Base-by-base conservation (phyloP, 495 filamentous ascomycete genomes). In the Cairneyella variabilis region DNA sequence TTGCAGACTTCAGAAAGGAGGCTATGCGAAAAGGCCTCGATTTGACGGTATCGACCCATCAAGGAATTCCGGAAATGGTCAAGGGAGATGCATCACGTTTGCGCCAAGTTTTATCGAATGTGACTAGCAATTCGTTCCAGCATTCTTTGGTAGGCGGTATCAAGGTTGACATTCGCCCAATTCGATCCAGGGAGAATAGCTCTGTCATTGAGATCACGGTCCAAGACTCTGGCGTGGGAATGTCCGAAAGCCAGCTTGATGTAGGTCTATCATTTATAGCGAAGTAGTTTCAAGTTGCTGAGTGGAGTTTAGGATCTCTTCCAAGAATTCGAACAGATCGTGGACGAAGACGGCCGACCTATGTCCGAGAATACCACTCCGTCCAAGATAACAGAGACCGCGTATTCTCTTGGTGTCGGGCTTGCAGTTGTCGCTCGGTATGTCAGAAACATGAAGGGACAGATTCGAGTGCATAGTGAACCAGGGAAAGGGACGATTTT, bases 101-200 rank as follows among this genome's bases (percentile, higher is more conserved):
- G 12, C 76, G 91, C 7, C 90, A 96, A 62, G 87, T 82, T 0
- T 79, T 97, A 17, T 80, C 82, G 0, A 97, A 96, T 54, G 64
- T 96, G 14, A 85, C 81, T 1, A 86, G 89, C 11, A 96, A 97
- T 65, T 90, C 91, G 1, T 80, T 97, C 22, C 83, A 96, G 56
- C 74, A 93, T 60, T 96, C 92, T 3, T 62, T 64, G 0, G 51
- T 73, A 12, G 91, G 91, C 1, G 76, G 69, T 5, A 76, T 97
- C 23, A 81, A 71, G 18, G 77, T 95, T 0, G 90, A 96, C 55
- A 76, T 80, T 59, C 85, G 80, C 68, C 59, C 68, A 53, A 67
- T 30, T 22, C 47, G 53, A 6, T 51, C 58, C 7, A 48, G 59
- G 12, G 64, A 66, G 4, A 57, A 63, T n/a, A 45, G 16, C 20